Conservation (phyloP, 2,329 filamentous ascomycete species). For the Alternaria sp. region DNA sequence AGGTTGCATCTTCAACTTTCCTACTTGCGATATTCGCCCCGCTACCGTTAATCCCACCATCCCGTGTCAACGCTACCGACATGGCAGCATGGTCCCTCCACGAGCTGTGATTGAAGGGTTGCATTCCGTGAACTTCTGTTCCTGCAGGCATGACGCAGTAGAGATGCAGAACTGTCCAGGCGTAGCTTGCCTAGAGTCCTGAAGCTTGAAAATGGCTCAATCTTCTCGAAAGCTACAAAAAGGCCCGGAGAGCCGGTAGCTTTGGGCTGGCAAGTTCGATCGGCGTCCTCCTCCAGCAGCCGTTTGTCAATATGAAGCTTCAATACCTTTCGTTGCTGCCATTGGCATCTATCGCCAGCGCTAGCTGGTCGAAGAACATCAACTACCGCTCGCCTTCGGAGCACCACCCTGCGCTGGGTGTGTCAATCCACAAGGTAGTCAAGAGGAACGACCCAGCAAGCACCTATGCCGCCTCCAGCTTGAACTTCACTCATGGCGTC, state of each 20-base stretch:
- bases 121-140: constrained; percentile 7
- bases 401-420: constrained; percentile 67
- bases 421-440: constrained; percentile 68
- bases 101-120: constrained; percentile 26
- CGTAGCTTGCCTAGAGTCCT: constrained; percentile 4
- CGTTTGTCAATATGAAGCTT: constrained; percentile 32
- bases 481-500: constrained; percentile 55
- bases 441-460: constrained; percentile 54
- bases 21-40: constrained; percentile 5
- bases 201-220: constrained; percentile 7
- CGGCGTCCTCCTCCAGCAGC: constrained; percentile 1
- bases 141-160: constrained; percentile 32
- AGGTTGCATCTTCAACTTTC: constrained; percentile 1
- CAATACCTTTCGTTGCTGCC: constrained; percentile 30
- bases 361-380: constrained; percentile 58
- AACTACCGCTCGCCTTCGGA: constrained; percentile 73
- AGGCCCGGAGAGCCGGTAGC: constrained; percentile 8
- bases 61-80: constrained; percentile 9
- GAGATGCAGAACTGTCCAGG: constrained; percentile 5
- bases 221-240: constrained; percentile 28
- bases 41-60: background rate
- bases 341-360: constrained; percentile 23
- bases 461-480: constrained; percentile 25
- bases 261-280: constrained; percentile 4
- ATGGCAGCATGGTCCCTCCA: constrained; percentile 25